These are phyloP conservation scores for Paratrypanosoma confusum DNA, from an alignment of 208 protist species.

Conservation along the genomic window DNA sequence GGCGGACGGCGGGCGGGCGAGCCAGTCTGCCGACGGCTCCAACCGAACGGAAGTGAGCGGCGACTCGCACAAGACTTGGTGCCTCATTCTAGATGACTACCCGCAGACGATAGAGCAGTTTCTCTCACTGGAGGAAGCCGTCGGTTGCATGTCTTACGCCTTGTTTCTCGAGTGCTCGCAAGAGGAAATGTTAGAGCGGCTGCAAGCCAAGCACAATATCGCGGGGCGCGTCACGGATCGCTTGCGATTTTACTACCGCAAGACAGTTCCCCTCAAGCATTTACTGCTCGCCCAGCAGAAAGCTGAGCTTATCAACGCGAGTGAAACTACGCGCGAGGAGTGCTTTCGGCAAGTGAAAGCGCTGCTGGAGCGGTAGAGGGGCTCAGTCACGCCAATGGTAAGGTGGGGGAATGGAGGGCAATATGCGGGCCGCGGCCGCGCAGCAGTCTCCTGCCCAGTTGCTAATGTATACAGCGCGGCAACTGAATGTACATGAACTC, in stretches of 20 bases:
- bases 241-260: conserved; percentile 8
- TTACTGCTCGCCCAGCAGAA: conserved; percentile 27
- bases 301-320: conserved; percentile 16
- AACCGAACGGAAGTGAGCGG: not conserved
- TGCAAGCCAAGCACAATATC: conserved; percentile 6
- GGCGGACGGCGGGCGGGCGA: too few species aligned
- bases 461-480: too few species aligned
- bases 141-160: conserved; percentile 10
- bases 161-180: conserved; percentile 14
- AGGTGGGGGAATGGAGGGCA: too few species aligned
- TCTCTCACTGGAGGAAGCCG: conserved; percentile 18
- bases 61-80: not conserved
- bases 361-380: conserved; percentile 12
- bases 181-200: not conserved
- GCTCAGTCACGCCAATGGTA: not conserved
- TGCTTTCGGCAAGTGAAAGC: conserved; percentile 8
- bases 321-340: conserved; percentile 5
- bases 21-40: conserved; percentile 1
- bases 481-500: too few species aligned
- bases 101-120: conserved; percentile 28
- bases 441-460: too few species aligned
- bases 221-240: not conserved
- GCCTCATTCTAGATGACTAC: conserved; percentile 27
- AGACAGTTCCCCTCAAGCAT: conserved; percentile 12
- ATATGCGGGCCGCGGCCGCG: too few species aligned